A percentile compares a stretch with the other conserved stretches of the same genome.
These are phyloP conservation scores for Trametes coccinea DNA, from an alignment of 768 basidiomycete species.

Conservation along the genomic window DNA sequence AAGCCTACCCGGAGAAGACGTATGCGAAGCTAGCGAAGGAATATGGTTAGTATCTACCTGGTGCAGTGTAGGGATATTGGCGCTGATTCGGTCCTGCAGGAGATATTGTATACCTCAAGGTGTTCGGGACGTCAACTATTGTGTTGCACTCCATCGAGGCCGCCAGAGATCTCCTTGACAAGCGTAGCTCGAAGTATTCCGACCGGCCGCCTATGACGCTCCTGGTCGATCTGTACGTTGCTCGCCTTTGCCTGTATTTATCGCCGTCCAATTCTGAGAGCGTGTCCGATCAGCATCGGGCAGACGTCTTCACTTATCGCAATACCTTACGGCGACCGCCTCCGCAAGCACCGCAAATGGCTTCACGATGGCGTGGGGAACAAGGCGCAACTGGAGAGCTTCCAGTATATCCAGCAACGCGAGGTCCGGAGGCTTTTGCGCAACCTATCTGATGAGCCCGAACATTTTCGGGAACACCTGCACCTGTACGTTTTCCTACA, in stretches of 20 bases:
- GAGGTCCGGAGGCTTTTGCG: constrained; percentile 11
- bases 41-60: not conserved
- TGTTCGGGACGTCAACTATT: constrained; percentile 20
- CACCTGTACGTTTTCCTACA: not conserved
- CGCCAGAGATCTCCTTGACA: constrained; percentile 29
- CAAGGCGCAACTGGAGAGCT: constrained; percentile 1
- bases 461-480: not conserved
- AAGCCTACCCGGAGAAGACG: not conserved
- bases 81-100: not conserved
- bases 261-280: no score
- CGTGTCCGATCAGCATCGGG: constrained; percentile 9
- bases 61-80: not conserved
- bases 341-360: constrained; percentile 17
- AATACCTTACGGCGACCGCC: constrained; percentile 5
- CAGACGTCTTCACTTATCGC: constrained; percentile 3
- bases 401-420: constrained; percentile 8
- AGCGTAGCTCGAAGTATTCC: constrained; percentile 28
- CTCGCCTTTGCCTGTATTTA: not conserved
- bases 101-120: constrained; percentile 18
- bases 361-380: constrained; percentile 15
- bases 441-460: constrained; percentile 12
- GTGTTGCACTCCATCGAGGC: constrained; percentile 26
- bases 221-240: constrained; percentile 24
- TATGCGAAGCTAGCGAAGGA: not conserved
- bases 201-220: constrained; percentile 24